A percentile compares a stretch with the other conserved stretches of the same genome.
These are phyloP conservation scores for Albatrellus ellisii DNA, from an alignment of 768 basidiomycete species.

Conservation along the genomic window DNA sequence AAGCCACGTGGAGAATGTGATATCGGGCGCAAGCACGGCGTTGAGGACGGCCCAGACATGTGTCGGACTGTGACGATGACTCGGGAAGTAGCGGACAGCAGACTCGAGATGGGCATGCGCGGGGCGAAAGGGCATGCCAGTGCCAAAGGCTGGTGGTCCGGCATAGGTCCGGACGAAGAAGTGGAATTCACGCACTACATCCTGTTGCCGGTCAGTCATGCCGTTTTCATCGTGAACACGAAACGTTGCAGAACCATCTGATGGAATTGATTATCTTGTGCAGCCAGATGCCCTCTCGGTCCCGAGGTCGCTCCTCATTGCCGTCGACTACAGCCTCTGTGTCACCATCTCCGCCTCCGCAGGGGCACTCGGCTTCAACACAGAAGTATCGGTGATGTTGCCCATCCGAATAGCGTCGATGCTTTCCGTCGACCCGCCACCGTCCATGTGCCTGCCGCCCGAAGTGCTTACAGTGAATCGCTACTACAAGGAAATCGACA, in stretches of 20 bases:
- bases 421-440: conserved; percentile 75
- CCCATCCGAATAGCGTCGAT: conserved; percentile 75
- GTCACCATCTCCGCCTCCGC: conserved; percentile 49
- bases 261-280: background rate
- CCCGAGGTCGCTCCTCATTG: conserved; percentile 52
- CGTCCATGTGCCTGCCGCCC: conserved; percentile 19
- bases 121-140: conserved; percentile 59
- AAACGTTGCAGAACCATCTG: background rate
- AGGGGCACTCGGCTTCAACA: conserved; percentile 22
- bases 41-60: conserved; percentile 29
- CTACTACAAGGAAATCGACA: background rate
- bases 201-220: conserved; percentile 54
- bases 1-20: conserved; percentile 34
- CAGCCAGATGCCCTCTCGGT: conserved; percentile 65
- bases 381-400: conserved; percentile 56
- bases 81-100: conserved; percentile 53
- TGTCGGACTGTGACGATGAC: conserved; percentile 48
- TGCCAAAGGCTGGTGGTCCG: conserved; percentile 84
- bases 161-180: conserved; percentile 50
- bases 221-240: background rate
- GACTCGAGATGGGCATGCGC: conserved; percentile 51
- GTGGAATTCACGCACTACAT: conserved; percentile 58
- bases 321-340: conserved; percentile 62
- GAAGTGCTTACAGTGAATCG: background rate
- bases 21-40: conserved; percentile 12